Evolutionary conservation across 2,329 filamentous ascomycete species (phyloP), one percentile per base, ranked within the genome.

Genomic region (Penicillium sp.): DNA sequence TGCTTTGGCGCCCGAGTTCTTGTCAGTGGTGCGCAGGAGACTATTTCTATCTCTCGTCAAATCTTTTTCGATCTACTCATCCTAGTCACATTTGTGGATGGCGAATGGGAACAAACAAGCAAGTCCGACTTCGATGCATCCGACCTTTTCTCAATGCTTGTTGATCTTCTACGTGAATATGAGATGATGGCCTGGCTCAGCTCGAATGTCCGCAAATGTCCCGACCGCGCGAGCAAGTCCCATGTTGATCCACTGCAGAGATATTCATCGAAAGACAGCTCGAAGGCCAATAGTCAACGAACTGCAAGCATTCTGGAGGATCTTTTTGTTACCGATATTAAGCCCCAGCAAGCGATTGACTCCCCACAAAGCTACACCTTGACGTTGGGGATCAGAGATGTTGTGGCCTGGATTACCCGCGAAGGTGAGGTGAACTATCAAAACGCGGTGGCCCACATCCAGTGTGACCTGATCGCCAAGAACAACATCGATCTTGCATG

Each of bases 41-140:
- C 85, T 13, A 83, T 94, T 7, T 82, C 89, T 50, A 76, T 90
- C 33, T 88, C 89, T 59, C 87, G 87, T 76, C 85, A 85, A 59
- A 80, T 94, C 9, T 86, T 95, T 50, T 86, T 95, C 61, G 91
- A 93, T 69, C 84, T 97, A 57, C 79, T 97, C 2, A 82, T 94
- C 3, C 82, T 99, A 7, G 81, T 96, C 17, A 83, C 94, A 10
- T 92, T 97, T 73, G 89, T 97, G 82, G 89, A 94, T 71, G 88
- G 87, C 40, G 91, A 94, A 69, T 84, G 90, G 53, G 89, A 93
- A 57, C 84, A 87, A 63, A 86, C 88, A 42, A 86, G 91, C 41
- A 84, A 89, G 17, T 68, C 90, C 9, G 84, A 88, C 29, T 88
- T 94, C 58, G 85, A 89, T 50, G 77, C 80, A 1, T 71, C 73